A percentile compares a stretch with the other conserved stretches of the same genome.
These are phyloP conservation scores for Posidonia australis DNA, from an alignment of 106 monocot genomes.

Conservation along the genomic window DNA sequence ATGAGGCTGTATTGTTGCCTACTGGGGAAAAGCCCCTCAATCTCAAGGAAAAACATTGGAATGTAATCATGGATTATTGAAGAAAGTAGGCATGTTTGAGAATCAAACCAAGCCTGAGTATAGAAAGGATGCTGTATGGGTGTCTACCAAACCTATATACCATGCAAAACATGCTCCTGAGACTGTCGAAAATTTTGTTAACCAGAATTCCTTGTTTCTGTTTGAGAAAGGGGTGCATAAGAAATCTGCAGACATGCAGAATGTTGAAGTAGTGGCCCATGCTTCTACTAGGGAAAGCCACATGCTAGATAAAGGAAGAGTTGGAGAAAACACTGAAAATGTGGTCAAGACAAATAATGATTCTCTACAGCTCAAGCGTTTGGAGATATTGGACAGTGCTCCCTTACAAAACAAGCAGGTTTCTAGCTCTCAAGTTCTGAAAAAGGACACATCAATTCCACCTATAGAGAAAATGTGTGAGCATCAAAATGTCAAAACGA, in stretches of 20 bases:
- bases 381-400: conserved; percentile 65
- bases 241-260: conserved; percentile 5
- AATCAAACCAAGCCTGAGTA: too few relatives aligned
- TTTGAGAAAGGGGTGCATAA: conserved; percentile 2
- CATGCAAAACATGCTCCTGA: too few relatives aligned
- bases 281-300: conserved; percentile 16
- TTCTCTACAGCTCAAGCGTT: conserved; percentile 48
- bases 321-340: conserved; percentile 8
- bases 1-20: conserved; percentile 24
- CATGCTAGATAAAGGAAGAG: conserved; percentile 6
- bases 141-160: too few relatives aligned
- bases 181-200: conserved; percentile 9
- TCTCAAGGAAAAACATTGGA: too few relatives aligned
- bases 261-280: conserved; percentile 21
- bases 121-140: too few relatives aligned
- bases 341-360: conserved; percentile 18
- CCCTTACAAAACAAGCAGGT: too few relatives aligned
- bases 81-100: too few relatives aligned
- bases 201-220: background rate
- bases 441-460: conserved; percentile 2
- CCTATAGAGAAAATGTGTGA: conserved; percentile 6
- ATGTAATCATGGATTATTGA: too few relatives aligned
- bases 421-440: conserved; percentile 9
- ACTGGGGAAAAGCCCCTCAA: conserved; percentile 24
- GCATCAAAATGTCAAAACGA: conserved; percentile 14